Percentiles rank a stretch among this genome's conserved stretches.
These are phyloP conservation scores for Leptographium radiaticola DNA, from an alignment of 2,329 filamentous ascomycete species.

Conservation along the genomic window DNA sequence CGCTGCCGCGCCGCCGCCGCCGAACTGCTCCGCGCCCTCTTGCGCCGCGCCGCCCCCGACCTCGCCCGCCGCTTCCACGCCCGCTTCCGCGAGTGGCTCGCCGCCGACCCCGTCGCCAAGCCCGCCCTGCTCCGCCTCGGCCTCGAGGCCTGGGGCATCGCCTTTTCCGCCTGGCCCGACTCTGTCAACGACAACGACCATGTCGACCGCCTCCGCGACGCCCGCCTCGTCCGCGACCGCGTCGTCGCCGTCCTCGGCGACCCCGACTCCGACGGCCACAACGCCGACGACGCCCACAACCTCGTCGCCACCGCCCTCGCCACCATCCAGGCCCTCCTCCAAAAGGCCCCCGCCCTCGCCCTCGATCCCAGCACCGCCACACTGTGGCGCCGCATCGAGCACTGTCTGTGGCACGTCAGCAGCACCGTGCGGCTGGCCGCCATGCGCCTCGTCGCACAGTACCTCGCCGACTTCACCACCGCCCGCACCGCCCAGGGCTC, in stretches of 20 bases:
- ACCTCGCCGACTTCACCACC: constrained; percentile 71
- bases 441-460: constrained; percentile 60
- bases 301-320: constrained; percentile 36
- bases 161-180: constrained; percentile 55
- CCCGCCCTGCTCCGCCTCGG: constrained; percentile 56
- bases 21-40: constrained; percentile 67
- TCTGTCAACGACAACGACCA: constrained; percentile 15
- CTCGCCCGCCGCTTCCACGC: constrained; percentile 56
- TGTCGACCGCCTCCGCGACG: constrained; percentile 53
- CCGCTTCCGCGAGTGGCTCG: constrained; percentile 63
- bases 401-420: constrained; percentile 59
- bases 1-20: constrained; percentile 76
- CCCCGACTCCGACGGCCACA: constrained; percentile 42
- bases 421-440: constrained; percentile 64
- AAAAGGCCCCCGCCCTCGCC: constrained; percentile 55
- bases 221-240: constrained; percentile 46
- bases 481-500: constrained; percentile 39
- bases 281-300: constrained; percentile 24
- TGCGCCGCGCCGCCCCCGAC: constrained; percentile 63
- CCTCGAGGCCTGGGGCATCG: constrained; percentile 70
- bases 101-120: constrained; percentile 52
- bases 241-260: constrained; percentile 39
- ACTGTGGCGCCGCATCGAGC: constrained; percentile 58
- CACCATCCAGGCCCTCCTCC: constrained; percentile 51
- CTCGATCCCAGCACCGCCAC: constrained; percentile 29